Evolutionary conservation across 2,329 filamentous ascomycete genomes (phyloP), one percentile per base, ranked within the genome.

Genomic region (Trichoderma breve): DNA sequence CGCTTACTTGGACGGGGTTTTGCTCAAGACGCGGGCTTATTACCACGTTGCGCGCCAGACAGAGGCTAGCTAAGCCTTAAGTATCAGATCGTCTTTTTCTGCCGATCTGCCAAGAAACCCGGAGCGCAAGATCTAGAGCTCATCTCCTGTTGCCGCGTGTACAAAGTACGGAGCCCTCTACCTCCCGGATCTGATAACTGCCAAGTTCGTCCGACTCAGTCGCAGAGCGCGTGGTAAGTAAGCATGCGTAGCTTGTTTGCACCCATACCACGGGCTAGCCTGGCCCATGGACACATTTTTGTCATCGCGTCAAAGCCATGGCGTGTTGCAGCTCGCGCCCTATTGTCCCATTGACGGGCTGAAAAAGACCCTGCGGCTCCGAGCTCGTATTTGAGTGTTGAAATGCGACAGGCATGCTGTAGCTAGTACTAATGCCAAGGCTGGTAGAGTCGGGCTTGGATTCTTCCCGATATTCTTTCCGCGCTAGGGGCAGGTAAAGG

Each of bases 11-110:
- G n/a, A 51, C 57, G 66, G 55, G 55, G 55, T 32, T 51, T 21
- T 43, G 66, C 6, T 43, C 6, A 53, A 55, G 21, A 21, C 43
- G 39, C 28, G 32, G 4, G 47, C 18, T 12, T n/a, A 14, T 28
- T 34, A 51, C 66, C 66, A 61, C 66, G 66, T 69, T 53, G 39
- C 57, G 39, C 57, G 66, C 24, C 28, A 55, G 28, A 32, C 26
- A 28, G 39, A 51, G 26, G 36, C 55, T 69, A 69, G 55, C 66
- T 69, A 69, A 69, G 66, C 55, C 66, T 69, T 61, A 61, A 51
- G 55, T 30, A 47, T 32, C 28, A 34, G 65, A 68, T 68, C 65
- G 65, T 36, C 53, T n/a, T 28, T n/a, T 65, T 51, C 12, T 65
- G 62, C 62, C 43, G 57, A 69, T 69, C 66, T 69, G 66, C 57